These are phyloP conservation scores for Umbilicus rupestris DNA, from an alignment of 164 flowering plant genomes.

Conservation along the genomic window DNA sequence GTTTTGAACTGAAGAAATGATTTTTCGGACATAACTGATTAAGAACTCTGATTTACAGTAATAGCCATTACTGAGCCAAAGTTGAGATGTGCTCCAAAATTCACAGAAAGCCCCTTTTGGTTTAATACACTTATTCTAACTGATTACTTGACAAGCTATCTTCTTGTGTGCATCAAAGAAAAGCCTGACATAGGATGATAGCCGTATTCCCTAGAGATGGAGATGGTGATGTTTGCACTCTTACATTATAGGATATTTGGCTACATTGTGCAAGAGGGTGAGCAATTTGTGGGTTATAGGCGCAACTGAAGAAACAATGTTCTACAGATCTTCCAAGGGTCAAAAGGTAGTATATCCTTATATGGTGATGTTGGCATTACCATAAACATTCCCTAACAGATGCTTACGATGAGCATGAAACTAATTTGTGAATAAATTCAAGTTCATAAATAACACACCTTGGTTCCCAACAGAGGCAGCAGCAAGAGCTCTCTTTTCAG, in stretches of 20 bases:
- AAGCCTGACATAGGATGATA: background rate
- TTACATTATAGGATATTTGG: background rate
- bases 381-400: background rate
- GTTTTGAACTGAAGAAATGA: background rate
- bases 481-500: constrained; percentile 73
- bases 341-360: background rate
- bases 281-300: background rate
- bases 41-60: background rate
- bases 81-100: background rate
- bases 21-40: background rate
- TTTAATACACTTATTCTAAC: background rate
- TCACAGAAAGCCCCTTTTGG: background rate
- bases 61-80: background rate
- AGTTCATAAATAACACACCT: constrained; percentile 31
- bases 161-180: background rate
- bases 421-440: background rate
- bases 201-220: background rate
- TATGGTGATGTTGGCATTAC: background rate
- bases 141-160: background rate
- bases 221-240: background rate
- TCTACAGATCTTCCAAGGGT: background rate
- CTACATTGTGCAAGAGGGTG: background rate
- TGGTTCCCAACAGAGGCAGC: constrained; percentile 64
- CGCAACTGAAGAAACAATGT: background rate
- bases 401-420: background rate